Evolutionary conservation across 768 basidiomycete genomes (phyloP).

Genomic region (Cubamyces sp.): DNA sequence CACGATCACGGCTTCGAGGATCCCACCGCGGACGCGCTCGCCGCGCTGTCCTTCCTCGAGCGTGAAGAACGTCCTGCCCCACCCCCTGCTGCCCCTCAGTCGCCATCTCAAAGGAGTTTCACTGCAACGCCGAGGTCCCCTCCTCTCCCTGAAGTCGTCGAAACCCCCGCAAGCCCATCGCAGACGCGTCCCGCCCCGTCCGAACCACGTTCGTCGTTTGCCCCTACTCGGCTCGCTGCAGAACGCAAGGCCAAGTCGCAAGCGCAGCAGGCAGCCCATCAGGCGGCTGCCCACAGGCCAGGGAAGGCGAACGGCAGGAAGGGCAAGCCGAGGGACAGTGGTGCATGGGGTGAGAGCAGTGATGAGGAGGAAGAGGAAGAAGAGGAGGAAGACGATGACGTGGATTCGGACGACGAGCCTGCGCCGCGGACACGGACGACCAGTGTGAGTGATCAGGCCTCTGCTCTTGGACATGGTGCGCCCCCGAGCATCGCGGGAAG

Average conservation of each 20-base stretch:
- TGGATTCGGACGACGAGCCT: slow-evolving; percentile 61
- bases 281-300: slow-evolving; percentile 76
- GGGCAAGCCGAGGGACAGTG: slow-evolving; percentile 46
- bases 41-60: slow-evolving; percentile 77
- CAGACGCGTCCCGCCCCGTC: slow-evolving; percentile 28
- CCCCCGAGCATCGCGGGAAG: slow-evolving; percentile 9
- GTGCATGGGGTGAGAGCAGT: slow-evolving; percentile 69
- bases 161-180: slow-evolving; percentile 34
- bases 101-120: slow-evolving; percentile 38
- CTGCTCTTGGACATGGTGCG: slow-evolving; percentile 11
- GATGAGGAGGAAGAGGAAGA: slow-evolving; percentile 87
- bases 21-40: slow-evolving; percentile 70
- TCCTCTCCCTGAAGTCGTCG: slow-evolving; percentile 30
- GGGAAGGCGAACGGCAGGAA: slow-evolving; percentile 55
- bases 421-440: slow-evolving; percentile 23
- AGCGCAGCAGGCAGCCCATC: slow-evolving; percentile 80
- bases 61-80: slow-evolving; percentile 42
- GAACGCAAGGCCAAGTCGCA: slow-evolving; percentile 85
- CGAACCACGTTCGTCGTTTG: slow-evolving; percentile 79
- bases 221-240: slow-evolving; percentile 79
- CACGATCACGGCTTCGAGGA: slow-evolving; percentile 38
- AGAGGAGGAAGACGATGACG: slow-evolving; percentile 66
- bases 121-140: slow-evolving; percentile 34
- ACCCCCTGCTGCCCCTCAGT: slow-evolving; percentile 36
- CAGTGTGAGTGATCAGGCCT: slow-evolving; percentile 25